Percentiles rank a stretch among this genome's conserved stretches.
These are phyloP conservation scores for Aspergillus kassunensis DNA, from an alignment of 495 filamentous ascomycete species.

Conservation along the genomic window DNA sequence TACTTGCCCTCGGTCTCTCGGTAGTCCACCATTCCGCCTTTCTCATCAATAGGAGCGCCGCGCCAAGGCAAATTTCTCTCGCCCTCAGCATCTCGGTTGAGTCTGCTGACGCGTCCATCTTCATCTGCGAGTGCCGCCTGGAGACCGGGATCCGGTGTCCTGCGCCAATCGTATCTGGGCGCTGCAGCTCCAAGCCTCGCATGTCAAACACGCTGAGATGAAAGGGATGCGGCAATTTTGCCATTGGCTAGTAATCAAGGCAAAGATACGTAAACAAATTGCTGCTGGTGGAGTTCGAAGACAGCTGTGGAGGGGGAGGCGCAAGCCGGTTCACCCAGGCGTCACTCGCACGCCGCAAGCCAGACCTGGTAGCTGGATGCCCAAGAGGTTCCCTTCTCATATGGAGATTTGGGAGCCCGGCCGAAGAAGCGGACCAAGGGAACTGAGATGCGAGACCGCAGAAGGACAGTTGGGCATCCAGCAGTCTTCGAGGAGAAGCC, in stretches of 20 bases:
- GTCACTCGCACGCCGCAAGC: not conserved
- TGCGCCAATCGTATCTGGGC: not conserved
- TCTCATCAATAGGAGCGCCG: not conserved
- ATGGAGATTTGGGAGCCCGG: not conserved
- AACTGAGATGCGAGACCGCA: not conserved
- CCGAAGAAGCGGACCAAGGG: not conserved
- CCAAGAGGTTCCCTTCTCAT: not conserved
- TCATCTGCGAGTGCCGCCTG: not conserved
- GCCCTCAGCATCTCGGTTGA: not conserved
- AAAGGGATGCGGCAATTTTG: not conserved
- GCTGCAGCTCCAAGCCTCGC: not conserved
- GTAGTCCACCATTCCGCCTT: not conserved
- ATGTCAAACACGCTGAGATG: not conserved
- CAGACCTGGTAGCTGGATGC: not conserved
- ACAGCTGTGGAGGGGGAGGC: not conserved
- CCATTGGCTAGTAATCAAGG: constrained; percentile 2
- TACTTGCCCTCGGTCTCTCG: not conserved
- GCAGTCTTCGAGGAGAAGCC: not conserved
- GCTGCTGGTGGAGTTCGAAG: not conserved
- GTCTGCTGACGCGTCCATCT: not conserved
- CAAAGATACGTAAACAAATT: not conserved
- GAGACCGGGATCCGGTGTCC: not conserved
- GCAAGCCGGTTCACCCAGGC: not conserved
- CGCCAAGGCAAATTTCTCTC: constrained; percentile 1
- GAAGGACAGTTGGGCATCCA: not conserved